phyloP scores from a whole-genome alignment of 352 stramenopile species.

The Phytophthora sansomeana region DNA sequence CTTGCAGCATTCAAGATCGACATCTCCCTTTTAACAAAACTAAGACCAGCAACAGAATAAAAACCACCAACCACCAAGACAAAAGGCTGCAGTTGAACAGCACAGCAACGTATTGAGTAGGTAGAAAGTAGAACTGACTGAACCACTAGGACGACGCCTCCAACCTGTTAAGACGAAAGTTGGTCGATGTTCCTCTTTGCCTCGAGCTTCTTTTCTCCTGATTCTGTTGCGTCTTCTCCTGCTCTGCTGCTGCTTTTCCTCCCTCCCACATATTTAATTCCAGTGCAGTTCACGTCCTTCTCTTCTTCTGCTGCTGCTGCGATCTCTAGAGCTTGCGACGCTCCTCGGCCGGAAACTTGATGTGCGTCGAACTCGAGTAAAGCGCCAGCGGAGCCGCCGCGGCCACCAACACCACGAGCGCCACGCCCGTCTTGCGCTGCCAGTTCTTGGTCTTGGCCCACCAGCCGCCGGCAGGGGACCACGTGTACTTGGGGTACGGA shows the following conservation, averaged over 20 bases:
- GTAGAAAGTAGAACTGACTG: neutral
- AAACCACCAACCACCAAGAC: slow-evolving; percentile 5
- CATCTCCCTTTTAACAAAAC: neutral
- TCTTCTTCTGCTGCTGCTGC: neutral
- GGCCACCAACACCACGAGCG: slow-evolving; percentile 58
- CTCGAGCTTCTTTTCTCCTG: neutral
- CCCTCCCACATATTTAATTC: slow-evolving; percentile 32
- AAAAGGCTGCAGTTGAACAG: slow-evolving; percentile 19
- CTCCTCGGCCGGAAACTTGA: slow-evolving; percentile 80
- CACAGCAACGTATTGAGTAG: slow-evolving; percentile 9
- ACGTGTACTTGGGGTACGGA: slow-evolving; percentile 90
- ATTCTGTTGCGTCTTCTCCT: slow-evolving; percentile 5
- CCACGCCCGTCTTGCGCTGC: slow-evolving; percentile 79
- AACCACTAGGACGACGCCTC: neutral
- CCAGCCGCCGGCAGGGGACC: slow-evolving; percentile 87
- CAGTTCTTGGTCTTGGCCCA: slow-evolving; percentile 88
- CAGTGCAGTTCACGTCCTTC: slow-evolving; percentile 1
- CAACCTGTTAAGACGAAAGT: neutral
- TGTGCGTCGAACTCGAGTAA: slow-evolving; percentile 67
- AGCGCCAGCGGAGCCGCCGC: slow-evolving; percentile 60
- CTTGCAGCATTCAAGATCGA: neutral
- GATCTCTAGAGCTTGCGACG: slow-evolving; percentile 57
- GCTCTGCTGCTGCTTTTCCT: slow-evolving; percentile 1
- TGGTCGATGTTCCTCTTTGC: neutral
- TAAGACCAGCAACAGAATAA: slow-evolving; percentile 2